Base-by-base conservation (phyloP, 441 rosid genomes). In the Capsella rubella region DNA sequence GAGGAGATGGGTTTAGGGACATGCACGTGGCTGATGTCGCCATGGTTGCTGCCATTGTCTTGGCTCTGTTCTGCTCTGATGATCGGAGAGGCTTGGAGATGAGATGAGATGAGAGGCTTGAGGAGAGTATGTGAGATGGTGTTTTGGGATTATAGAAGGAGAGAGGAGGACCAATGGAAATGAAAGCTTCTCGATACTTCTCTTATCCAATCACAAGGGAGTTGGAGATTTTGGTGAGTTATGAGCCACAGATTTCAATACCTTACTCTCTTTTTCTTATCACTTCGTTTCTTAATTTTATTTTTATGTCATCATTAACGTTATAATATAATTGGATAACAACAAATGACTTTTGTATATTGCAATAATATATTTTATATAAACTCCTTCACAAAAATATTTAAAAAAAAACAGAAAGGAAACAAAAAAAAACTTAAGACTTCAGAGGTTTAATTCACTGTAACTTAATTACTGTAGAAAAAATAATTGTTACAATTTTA, bases 1-100 rank as follows among this genome's bases (percentile, higher is more conserved):
- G 89, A 37, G 63, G 88, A 71, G 75, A 73, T 49, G 79, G 85
- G 80, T 52, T 85, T 16, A 78, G 56, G 76, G 77, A 82, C 65
- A 90, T 56, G 84, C 91, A 90, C 73, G 79, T 91, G 71, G 91
- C 83, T 86, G 89, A 83, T 50, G 96, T 84, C 8, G 96, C 85
- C 76, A 89, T 82, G 0, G 92, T 82, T 31, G 95, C 86, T 4
- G 96, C 95, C 97, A 89, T 90, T 80, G 77, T 4, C 16, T 13
- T 46, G 2, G 14, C 11, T 34, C 9, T 34, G 8, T 27, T 34
- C 37, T 34, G 8, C 32, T 37, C 35, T 25, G 65, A 61, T 49
- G 82, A 53, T 72, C 71, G 45, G 46, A 53, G 46, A 2, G 9
- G 37, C 53, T 42, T 65, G 69, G 25, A 46, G 51, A 32, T 35